Evolutionary conservation across 2,329 filamentous ascomycete species (phyloP).

Genomic region (Phaeosphaeria sp.): DNA sequence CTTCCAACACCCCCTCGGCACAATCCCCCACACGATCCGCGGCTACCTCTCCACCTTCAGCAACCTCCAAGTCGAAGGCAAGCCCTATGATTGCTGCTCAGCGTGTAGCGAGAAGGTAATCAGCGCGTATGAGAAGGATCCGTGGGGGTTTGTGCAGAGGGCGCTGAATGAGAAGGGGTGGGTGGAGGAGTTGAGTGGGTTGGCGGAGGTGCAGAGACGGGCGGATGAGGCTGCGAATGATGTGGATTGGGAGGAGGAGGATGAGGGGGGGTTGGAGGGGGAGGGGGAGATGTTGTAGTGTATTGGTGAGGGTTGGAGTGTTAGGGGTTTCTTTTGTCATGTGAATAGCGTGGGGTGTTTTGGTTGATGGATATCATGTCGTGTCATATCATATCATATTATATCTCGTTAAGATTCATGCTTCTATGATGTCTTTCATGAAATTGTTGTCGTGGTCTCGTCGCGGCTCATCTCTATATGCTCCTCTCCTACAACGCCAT

Average conservation of each 20-base stretch:
- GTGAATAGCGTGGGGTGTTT: neutral
- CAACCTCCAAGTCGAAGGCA: slow-evolving; percentile 74
- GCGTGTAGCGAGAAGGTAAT: slow-evolving; percentile 78
- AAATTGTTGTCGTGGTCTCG: neutral
- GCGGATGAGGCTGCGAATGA: slow-evolving; percentile 57
- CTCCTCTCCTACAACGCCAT: neutral
- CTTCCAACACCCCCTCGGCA: slow-evolving; percentile 68
- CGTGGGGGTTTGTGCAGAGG: slow-evolving; percentile 78
- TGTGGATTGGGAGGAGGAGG: slow-evolving; percentile 65
- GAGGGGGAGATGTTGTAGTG: slow-evolving; percentile 59
- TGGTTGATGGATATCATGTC: neutral
- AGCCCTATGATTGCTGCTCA: slow-evolving; percentile 81
- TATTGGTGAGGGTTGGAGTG: too few species aligned
- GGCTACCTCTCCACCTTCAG: slow-evolving; percentile 78
- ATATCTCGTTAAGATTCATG: too few species aligned
- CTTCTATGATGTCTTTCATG: too few species aligned
- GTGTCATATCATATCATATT: too few species aligned
- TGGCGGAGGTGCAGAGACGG: slow-evolving; percentile 69
- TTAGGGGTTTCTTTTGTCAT: too few species aligned
- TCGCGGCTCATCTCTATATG: neutral
- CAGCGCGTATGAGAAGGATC: slow-evolving; percentile 69
- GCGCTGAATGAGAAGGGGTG: slow-evolving; percentile 79
- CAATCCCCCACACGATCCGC: slow-evolving; percentile 81
- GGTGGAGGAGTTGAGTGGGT: slow-evolving; percentile 76
- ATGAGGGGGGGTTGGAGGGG: slow-evolving; percentile 58